These are phyloP conservation scores for Dalbergia oliveri DNA, from an alignment of 306 rosid genomes.

Conservation along the genomic window DNA sequence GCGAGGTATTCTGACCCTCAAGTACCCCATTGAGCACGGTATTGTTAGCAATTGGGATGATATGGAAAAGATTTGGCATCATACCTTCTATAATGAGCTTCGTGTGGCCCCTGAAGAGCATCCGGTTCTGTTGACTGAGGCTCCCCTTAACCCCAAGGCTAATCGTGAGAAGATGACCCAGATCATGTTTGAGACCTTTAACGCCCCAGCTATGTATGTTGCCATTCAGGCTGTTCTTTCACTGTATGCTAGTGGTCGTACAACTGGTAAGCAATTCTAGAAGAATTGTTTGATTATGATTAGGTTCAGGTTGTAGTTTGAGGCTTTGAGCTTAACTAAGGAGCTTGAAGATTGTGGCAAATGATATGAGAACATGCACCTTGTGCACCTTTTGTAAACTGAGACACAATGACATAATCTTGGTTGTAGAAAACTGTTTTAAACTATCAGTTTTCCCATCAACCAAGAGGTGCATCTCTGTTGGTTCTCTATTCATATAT, in stretches of 20 bases:
- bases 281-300: not conserved
- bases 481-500: not conserved
- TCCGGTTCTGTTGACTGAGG: constrained; percentile 93
- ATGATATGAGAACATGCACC: constrained; percentile 1
- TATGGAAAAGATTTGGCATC: constrained; percentile 59
- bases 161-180: constrained; percentile 99
- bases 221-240: constrained; percentile 99
- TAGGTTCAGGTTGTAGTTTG: constrained; percentile 16
- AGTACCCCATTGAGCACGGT: constrained; percentile 92
- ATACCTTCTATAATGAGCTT: constrained; percentile 87
- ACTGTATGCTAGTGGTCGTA: constrained; percentile 95
- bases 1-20: constrained; percentile 85
- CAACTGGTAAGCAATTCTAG: constrained; percentile 72
- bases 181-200: constrained; percentile 96
- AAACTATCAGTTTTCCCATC: constrained; percentile 24
- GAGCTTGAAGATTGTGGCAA: not conserved
- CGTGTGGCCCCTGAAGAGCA: constrained; percentile 98
- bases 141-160: constrained; percentile 96
- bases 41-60: constrained; percentile 75
- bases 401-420: not conserved
- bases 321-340: constrained; percentile 24
- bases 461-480: not conserved
- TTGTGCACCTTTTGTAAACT: constrained; percentile 14
- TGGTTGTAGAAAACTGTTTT: constrained; percentile 10
- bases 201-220: constrained; percentile 97